A percentile compares a stretch with the other conserved stretches of the same genome.
Conservation (phyloP, 768 basidiomycete species). For the Trametes sanguinea region DNA sequence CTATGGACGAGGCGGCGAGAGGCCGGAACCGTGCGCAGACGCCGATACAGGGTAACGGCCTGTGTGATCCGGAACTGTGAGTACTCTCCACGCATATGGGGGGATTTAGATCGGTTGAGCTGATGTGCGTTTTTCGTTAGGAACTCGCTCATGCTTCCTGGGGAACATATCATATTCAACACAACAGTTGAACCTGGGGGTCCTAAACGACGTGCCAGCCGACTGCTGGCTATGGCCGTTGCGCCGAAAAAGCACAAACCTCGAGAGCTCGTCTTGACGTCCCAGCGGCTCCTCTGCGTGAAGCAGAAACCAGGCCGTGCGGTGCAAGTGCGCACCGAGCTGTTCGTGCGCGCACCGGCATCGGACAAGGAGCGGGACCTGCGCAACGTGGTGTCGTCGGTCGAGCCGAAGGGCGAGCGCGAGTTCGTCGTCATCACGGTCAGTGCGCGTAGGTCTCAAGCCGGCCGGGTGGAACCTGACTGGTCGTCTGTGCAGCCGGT, state of each 20-base stretch:
- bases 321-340: constrained; percentile 52
- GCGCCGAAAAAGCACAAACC: constrained; percentile 49
- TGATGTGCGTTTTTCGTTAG: constrained; percentile 21
- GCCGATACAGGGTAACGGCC: constrained; percentile 53
- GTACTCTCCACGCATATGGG: constrained; percentile 19
- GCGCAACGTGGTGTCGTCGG: constrained; percentile 45
- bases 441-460: constrained; percentile 29
- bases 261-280: constrained; percentile 59
- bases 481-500: constrained; percentile 39
- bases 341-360: constrained; percentile 38
- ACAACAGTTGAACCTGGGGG: constrained; percentile 56
- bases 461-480: constrained; percentile 9
- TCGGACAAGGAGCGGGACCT: constrained; percentile 46
- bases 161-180: constrained; percentile 52
- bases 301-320: constrained; percentile 46
- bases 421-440: constrained; percentile 67
- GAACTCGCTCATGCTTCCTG: constrained; percentile 41
- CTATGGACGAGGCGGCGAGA: constrained; percentile 43
- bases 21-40: constrained; percentile 57
- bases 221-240: constrained; percentile 52
- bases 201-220: constrained; percentile 58
- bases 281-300: constrained; percentile 55
- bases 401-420: constrained; percentile 54
- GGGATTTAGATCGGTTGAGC: neutral
- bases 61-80: constrained; percentile 47